These are phyloP conservation scores for Nicotiana attenuata DNA, from an alignment of 257 asterid genomes.

Conservation along the genomic window DNA sequence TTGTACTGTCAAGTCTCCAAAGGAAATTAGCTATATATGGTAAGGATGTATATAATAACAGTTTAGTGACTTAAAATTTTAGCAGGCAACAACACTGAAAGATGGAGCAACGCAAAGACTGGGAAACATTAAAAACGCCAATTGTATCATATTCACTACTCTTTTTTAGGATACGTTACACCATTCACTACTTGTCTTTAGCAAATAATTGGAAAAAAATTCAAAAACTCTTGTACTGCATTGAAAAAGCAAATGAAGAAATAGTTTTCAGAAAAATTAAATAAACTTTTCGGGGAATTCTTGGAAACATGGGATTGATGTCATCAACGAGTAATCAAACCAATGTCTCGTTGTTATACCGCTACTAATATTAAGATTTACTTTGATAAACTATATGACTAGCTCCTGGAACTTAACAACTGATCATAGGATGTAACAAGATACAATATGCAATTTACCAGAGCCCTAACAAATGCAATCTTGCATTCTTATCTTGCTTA, in stretches of 20 bases:
- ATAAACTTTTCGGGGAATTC: neutral
- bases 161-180: neutral
- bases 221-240: neutral
- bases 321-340: neutral
- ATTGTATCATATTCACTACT: too few relatives aligned
- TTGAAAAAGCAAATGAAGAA: neutral
- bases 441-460: neutral
- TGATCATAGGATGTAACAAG: neutral
- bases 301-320: neutral
- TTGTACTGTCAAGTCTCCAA: neutral
- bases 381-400: neutral
- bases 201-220: neutral
- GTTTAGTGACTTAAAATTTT: neutral
- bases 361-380: neutral
- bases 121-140: neutral
- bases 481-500: neutral
- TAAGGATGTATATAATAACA: neutral
- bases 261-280: neutral
- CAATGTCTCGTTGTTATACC: neutral
- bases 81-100: neutral
- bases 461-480: neutral
- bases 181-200: neutral
- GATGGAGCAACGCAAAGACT: neutral
- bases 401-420: neutral
- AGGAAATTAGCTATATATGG: neutral